Evolutionary conservation across 768 basidiomycete genomes (phyloP).

Genomic region (Tulasnella calospora): DNA sequence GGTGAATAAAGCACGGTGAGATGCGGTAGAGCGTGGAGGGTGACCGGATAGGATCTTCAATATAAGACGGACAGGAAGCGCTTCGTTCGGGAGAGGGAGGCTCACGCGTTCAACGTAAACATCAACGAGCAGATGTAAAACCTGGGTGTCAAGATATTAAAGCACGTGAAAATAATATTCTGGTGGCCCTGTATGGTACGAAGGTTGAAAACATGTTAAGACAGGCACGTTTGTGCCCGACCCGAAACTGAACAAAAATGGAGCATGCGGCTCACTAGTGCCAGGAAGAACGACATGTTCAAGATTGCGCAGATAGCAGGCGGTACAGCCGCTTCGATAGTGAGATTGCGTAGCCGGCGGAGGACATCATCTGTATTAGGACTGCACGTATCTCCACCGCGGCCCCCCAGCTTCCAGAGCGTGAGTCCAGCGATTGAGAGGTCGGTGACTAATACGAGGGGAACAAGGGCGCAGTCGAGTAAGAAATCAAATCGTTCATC

Average conservation of each 20-base stretch:
- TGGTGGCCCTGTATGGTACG: neutral
- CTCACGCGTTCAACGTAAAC: conserved; percentile 17
- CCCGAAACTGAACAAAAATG: neutral
- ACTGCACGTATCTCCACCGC: neutral
- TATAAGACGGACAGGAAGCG: neutral
- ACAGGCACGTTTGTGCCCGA: neutral
- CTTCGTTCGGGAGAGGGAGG: too few relatives aligned
- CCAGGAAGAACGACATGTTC: conserved; percentile 3
- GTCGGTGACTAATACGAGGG: neutral
- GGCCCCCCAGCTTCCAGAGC: neutral
- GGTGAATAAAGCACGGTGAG: neutral
- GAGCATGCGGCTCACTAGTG: neutral
- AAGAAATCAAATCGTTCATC: neutral
- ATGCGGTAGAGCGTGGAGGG: too few relatives aligned
- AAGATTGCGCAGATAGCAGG: conserved; percentile 3
- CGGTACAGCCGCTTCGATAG: conserved; percentile 9
- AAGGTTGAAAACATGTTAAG: neutral
- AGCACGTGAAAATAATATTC: neutral
- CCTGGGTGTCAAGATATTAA: conserved; percentile 1
- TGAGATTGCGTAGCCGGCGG: neutral
- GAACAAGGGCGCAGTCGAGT: neutral
- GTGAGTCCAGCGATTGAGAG: neutral
- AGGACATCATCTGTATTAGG: conserved; percentile 8
- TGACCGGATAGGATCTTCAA: too few relatives aligned
- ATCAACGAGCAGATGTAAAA: conserved; percentile 5